Percentiles rank a stretch among this genome's conserved stretches.
Evolutionary conservation across 176 grass and related monocot species (phyloP).

Genomic region (Saccharum spontaneum): DNA sequence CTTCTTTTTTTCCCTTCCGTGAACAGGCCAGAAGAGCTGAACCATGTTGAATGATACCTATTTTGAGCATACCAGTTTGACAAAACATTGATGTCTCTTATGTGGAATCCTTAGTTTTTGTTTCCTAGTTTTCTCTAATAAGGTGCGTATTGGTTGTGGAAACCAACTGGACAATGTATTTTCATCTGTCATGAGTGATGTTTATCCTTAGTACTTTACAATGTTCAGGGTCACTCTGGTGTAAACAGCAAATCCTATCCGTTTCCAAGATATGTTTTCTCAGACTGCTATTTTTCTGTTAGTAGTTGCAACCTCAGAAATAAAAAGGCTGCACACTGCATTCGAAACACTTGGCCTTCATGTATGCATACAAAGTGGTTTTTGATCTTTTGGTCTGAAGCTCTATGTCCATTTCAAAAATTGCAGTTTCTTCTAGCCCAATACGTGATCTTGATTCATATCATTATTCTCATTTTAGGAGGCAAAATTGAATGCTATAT

Average conservation of each 20-base stretch:
- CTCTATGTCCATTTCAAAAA: background rate
- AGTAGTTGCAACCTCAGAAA: background rate
- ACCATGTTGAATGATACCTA: background rate
- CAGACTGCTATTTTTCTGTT: background rate
- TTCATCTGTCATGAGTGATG: background rate
- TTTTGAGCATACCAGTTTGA: conserved; percentile 31
- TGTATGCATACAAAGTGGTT: background rate
- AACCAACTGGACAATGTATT: conserved; percentile 35
- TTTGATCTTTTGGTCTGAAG: background rate
- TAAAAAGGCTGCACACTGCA: background rate
- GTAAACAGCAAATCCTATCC: conserved; percentile 19
- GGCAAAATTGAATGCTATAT: background rate
- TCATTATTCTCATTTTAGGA: conserved; percentile 7
- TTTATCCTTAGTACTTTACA: conserved; percentile 19
- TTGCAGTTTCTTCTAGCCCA: background rate
- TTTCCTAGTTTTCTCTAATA: conserved; percentile 43
- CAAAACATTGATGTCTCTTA: conserved; percentile 30
- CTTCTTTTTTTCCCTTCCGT: background rate
- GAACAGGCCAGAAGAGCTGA: conserved; percentile 54
- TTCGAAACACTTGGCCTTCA: background rate
- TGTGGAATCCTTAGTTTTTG: conserved; percentile 32
- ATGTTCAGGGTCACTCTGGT: conserved; percentile 9
- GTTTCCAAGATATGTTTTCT: conserved; percentile 9
- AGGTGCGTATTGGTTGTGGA: conserved; percentile 40
- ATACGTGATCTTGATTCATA: background rate